Evolutionary conservation across 192 early-diverging fungal genomes (phyloP), one percentile per base, ranked within the genome.

Genomic region (Rhizoclosmatium sp.): DNA sequence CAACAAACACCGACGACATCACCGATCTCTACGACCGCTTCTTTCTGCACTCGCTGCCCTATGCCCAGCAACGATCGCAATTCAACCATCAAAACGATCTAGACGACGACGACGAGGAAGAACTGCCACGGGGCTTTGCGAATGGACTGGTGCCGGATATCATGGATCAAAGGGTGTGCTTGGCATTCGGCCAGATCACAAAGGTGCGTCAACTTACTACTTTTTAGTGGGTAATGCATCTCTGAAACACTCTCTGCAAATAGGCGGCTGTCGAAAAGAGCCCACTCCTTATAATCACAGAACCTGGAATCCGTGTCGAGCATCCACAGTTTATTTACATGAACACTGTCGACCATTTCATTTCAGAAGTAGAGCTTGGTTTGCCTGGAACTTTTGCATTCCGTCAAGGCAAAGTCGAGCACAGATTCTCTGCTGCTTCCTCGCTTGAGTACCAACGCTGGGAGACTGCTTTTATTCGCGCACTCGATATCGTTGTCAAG

Each of bases 401-500:
- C 3, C 65, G 68, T 0, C 23, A 40, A 2, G 77, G 77, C 10
- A 56, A 70, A 47, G 23, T 70, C 31, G 77, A 78, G 67, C 47
- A 59, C 39, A 16, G 68, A 12, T 78, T 70, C 45, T 40, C 68
- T 45, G 54, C 67, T 19, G 21, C 59, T 21, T 59, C 44, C 67
- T 70, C 67, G 5, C 77, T 44, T 40, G 77, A 78, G 21, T 78
- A 78, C 41, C 77, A 78, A 61, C 46, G 56, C 2, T 78, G 77
- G 77, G 77, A 78, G 58, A 59, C 49, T 44, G 77, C 77, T 16
- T 58, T 78, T 56, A 4, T 56, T 31, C 10, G 40, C 10, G 47
- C 69, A 4, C 48, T 71, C 48, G 48, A 71, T 7, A 71, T 71
- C 54, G 69, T 71, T 5, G 10, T 19, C 45, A 31, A n/a, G 14